phyloP scores from a whole-genome alignment of 2,329 filamentous ascomycete species.

The Cladophialophora exuberans region DNA sequence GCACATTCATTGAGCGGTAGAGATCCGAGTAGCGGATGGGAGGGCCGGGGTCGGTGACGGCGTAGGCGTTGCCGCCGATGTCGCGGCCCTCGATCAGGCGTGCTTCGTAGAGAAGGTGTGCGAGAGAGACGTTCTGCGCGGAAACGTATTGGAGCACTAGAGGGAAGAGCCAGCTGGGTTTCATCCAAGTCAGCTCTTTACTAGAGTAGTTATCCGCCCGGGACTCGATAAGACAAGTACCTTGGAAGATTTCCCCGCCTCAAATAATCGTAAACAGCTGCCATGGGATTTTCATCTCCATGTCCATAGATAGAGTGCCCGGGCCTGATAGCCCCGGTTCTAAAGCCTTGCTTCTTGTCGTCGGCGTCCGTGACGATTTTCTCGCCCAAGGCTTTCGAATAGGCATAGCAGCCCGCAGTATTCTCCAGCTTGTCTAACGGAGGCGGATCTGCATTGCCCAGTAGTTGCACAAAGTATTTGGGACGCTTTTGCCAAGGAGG shows the following conservation, averaged over 20 bases:
- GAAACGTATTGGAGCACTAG: slow-evolving; percentile 56
- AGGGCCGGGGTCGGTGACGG: slow-evolving; percentile 56
- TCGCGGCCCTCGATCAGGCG: slow-evolving; percentile 48
- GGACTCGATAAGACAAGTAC: slow-evolving; percentile 2
- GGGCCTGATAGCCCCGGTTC: slow-evolving; percentile 59
- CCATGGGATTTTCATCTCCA: slow-evolving; percentile 43
- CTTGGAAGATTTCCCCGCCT: slow-evolving; percentile 40
- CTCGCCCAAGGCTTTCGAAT: slow-evolving; percentile 57
- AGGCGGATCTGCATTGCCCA: slow-evolving; percentile 47
- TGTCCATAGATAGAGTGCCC: slow-evolving; percentile 59
- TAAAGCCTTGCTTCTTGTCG: slow-evolving; percentile 43
- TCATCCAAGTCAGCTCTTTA: too few relatives aligned
- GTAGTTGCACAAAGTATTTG: slow-evolving; percentile 49
- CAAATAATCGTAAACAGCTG: slow-evolving; percentile 47
- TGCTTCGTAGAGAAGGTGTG: slow-evolving; percentile 58
- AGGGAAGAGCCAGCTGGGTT: slow-evolving; percentile 50
- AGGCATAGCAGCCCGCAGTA: slow-evolving; percentile 55
- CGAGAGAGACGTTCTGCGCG: slow-evolving; percentile 57
- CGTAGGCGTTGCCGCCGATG: slow-evolving; percentile 52
- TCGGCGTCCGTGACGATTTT: slow-evolving; percentile 53
- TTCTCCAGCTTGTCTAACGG: slow-evolving; percentile 38
- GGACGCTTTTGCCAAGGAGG: slow-evolving; percentile 49
- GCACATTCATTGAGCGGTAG: slow-evolving; percentile 37
- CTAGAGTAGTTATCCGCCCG: too few relatives aligned
- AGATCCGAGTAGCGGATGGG: slow-evolving; percentile 42